Evolutionary conservation across 2,329 filamentous ascomycete species (phyloP).

Genomic region (Alternaria angustiovoidea): DNA sequence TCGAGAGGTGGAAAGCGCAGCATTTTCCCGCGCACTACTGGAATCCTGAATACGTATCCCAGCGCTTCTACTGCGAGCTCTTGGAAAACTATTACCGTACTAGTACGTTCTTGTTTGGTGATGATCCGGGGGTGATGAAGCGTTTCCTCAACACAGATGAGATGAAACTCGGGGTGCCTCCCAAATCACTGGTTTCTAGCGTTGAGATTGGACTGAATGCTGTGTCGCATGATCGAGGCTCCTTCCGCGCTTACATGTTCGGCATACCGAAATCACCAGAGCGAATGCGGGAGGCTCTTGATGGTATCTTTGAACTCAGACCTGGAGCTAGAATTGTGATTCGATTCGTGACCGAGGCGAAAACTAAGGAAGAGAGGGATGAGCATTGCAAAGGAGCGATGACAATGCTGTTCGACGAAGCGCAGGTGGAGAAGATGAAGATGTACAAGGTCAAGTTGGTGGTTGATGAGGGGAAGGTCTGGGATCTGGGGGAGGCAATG

Average conservation of each 20-base stretch:
- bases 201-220: constrained; percentile 28
- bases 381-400: constrained; percentile 20
- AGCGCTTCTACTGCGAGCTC: constrained; percentile 20
- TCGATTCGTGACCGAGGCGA: constrained; percentile 23
- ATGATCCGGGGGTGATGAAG: constrained; percentile 24
- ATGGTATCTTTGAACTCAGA: constrained; percentile 26
- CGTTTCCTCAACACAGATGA: constrained; percentile 28
- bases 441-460: constrained; percentile 24
- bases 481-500: constrained; percentile 13
- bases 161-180: constrained; percentile 16
- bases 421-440: constrained; percentile 12
- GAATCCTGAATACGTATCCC: constrained; percentile 14
- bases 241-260: constrained; percentile 32
- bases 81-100: constrained; percentile 30
- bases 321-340: constrained; percentile 23
- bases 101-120: constrained; percentile 28
- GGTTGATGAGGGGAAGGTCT: constrained; percentile 21
- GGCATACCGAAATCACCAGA: constrained; percentile 25
- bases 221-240: constrained; percentile 25
- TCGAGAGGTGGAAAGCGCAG: constrained; percentile 25
- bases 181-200: constrained; percentile 19
- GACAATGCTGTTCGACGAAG: constrained; percentile 12
- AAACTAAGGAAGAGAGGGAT: constrained; percentile 13
- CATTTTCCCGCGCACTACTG: constrained; percentile 32
- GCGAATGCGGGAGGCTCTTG: constrained; percentile 22